Evolutionary conservation across 345 rosid species (phyloP).

Genomic region (Firmiana major): DNA sequence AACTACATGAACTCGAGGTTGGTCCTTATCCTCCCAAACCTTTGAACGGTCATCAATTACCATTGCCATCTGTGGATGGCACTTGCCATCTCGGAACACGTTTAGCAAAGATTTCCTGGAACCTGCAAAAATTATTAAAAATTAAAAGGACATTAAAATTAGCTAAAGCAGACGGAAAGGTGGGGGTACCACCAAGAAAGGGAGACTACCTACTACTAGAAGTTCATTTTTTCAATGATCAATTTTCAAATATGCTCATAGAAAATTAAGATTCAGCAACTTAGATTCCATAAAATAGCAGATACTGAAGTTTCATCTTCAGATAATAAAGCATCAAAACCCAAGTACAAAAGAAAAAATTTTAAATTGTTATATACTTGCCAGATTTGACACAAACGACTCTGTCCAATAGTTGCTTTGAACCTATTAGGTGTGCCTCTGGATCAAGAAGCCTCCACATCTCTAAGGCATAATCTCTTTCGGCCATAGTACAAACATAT

Average conservation of each 20-base stretch:
- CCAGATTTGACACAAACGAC: slow-evolving; percentile 96
- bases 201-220: background rate
- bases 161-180: background rate
- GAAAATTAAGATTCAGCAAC: slow-evolving; percentile 11
- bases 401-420: slow-evolving; percentile 72
- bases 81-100: slow-evolving; percentile 79
- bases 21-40: slow-evolving; percentile 99
- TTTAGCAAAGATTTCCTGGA: slow-evolving; percentile 76
- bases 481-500: slow-evolving; percentile 99
- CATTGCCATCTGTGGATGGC: slow-evolving; percentile 99
- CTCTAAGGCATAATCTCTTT: slow-evolving; percentile 98
- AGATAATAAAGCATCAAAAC: background rate
- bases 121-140: slow-evolving; percentile 37
- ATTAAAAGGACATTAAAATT: slow-evolving; percentile 13
- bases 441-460: slow-evolving; percentile 99
- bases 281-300: slow-evolving; percentile 12
- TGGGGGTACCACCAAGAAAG: background rate
- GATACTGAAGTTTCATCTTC: background rate
- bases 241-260: background rate
- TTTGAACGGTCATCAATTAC: slow-evolving; percentile 94
- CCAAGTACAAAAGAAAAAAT: slow-evolving; percentile 5
- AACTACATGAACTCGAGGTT: slow-evolving; percentile 94
- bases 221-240: background rate
- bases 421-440: slow-evolving; percentile 66
- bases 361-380: slow-evolving; percentile 20